Evolutionary conservation across 306 rosid genomes (phyloP), one percentile per base, ranked within the genome.

Genomic region (Cicer yamashitae): DNA sequence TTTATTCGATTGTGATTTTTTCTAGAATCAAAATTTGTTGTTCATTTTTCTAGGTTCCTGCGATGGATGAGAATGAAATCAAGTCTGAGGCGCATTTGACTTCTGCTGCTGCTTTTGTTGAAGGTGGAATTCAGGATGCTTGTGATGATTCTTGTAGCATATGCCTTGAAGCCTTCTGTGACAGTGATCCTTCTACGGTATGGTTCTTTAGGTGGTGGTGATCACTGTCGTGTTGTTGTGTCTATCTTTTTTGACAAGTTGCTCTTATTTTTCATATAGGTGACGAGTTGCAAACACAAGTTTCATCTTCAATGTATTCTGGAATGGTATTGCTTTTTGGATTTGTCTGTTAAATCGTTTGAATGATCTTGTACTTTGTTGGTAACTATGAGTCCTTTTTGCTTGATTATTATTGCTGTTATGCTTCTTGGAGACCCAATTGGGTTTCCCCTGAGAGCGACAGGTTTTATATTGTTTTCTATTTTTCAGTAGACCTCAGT

Each of bases 261-360:
- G 34, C 15, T 84, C 6, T 45, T 50, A 40, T 25, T 0, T 70
- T 77, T 47, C 20, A 37, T 76, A 81, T 88, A 94, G 99, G 87
- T 94, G 81, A 94, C 97, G 0, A 71, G 86, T 65, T 94, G 99
- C 89, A 94, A 90, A 83, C 97, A 94, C 20, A 97, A 89, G 77
- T 94, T 91, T 87, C 99, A 94, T 89, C 92, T 94, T 78, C 99
- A 94, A 56, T 91, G 99, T 77, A 86, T 94, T 83, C 96, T 94
- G 22, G 99, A 94, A 83, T 94, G 99, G 99, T 91, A 90, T 10
- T 78, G 30, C 48, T 66, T 62, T 53, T 52, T 72, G 25, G 56
- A 44, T 75, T 74, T 11, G 17, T 53, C 61, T 73, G 11, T 45
- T 37, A 3, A 10, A 73, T 25, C 41, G 73, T 65, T 81, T 76